Evolutionary conservation across 495 filamentous ascomycete species (phyloP), one percentile per base, ranked within the genome.

Genomic region (Trichoderma gamsii): DNA sequence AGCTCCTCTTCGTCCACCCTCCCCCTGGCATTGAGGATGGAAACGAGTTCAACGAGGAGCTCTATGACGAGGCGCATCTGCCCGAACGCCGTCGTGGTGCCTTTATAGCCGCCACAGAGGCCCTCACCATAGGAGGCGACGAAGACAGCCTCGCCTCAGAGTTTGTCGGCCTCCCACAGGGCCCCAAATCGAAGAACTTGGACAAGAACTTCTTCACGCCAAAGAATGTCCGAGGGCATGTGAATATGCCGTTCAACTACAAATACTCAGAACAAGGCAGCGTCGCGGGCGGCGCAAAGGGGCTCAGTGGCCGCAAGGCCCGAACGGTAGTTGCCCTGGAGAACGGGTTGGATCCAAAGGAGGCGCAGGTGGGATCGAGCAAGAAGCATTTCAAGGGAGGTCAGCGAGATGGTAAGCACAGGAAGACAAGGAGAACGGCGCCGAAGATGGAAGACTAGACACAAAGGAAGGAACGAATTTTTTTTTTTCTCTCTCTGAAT

Each of bases 381-480:
- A 99, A 99, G 86, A 98, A 97, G 80, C 96, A 98, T 77, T 97
- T 92, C 78, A 98, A 98, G 81, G 89, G 84, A 9, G 87, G 89
- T 67, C 87, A 73, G 56, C 86, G 85, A 75, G 79, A 80, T 13
- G 88, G 88, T 81, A 82, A 77, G 69, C 85, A 85, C 73, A 74
- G 74, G 59, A 69, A 72, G 67, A 75, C 56, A 25, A 61, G 56
- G 56, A 61, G 56, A 61, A 25, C 16, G 16, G 56, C 27, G 4
- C 18, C 49, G 6, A 61, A 61, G 3, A 13, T 32, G 11, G 56
- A 27, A 9, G 56, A 61, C 25, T 61, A 61, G 56, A 32, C 16
- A 18, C 11, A 9, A 9, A 38, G 35, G 5, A 7, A 7, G 35
- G 8, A 38, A 38, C 8, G 5, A 9, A 6, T 38, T 38, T 38